Conservation (phyloP, 805 yeast genomes). For the Hagleromyces aurorensis region DNA sequence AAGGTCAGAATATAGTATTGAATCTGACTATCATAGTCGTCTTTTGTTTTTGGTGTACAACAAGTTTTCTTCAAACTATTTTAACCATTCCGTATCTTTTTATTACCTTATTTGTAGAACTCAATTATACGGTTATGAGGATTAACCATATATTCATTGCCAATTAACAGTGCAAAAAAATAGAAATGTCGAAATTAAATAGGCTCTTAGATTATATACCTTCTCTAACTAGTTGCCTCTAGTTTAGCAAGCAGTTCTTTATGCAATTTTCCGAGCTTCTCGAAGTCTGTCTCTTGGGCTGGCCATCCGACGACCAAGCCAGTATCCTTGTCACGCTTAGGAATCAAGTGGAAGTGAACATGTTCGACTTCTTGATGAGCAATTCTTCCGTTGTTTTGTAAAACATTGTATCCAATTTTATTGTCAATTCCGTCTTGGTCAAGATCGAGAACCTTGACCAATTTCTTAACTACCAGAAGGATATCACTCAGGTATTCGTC, state of each 20-base stretch:
- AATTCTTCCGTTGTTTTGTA: constrained; percentile 89
- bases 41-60: too few species aligned
- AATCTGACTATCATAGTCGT: too few species aligned
- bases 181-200: not conserved
- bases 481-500: constrained; percentile 84
- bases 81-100: too few species aligned
- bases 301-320: constrained; percentile 96
- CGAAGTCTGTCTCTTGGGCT: constrained; percentile 70
- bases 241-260: constrained; percentile 45
- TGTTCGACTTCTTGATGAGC: constrained; percentile 96
- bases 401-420: constrained; percentile 66
- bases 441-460: constrained; percentile 64
- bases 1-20: too few species aligned
- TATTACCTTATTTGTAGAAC: not conserved
- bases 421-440: constrained; percentile 54
- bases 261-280: constrained; percentile 58
- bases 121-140: not conserved
- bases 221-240: constrained; percentile 12
- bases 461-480: constrained; percentile 80
- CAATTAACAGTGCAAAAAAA: not conserved
- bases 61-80: too few species aligned
- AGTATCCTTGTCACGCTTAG: constrained; percentile 62
- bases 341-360: constrained; percentile 94
- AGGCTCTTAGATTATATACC: not conserved
- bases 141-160: not conserved